A percentile compares a stretch with the other conserved stretches of the same genome.
Conservation (phyloP, 176 grass and related monocot species). For the Avena insularis region DNA sequence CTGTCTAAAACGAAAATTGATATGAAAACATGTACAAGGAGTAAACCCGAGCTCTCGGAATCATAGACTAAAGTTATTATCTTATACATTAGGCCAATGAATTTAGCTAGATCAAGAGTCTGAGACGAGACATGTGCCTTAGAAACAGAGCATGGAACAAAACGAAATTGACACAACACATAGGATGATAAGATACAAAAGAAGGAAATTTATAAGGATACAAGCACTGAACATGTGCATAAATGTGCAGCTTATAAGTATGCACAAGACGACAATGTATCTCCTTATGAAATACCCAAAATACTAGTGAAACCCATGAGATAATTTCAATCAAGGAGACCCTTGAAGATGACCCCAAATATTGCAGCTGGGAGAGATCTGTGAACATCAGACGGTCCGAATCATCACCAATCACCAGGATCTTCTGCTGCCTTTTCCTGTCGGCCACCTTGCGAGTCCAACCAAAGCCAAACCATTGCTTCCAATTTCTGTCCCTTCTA, state of each 20-base stretch:
- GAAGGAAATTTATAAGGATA: conserved; percentile 14
- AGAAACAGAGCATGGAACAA: conserved; percentile 12
- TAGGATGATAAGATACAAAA: conserved; percentile 5
- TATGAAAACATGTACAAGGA: neutral
- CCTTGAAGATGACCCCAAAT: conserved; percentile 36
- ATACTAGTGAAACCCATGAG: conserved; percentile 37
- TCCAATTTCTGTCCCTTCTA: conserved; percentile 41
- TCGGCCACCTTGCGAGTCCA: conserved; percentile 39
- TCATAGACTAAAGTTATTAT: neutral
- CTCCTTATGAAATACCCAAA: conserved; percentile 32
- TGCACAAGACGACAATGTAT: conserved; percentile 28
- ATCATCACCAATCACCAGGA: conserved; percentile 52
- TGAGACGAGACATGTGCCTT: conserved; percentile 13
- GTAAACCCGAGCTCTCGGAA: neutral
- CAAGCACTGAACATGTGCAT: neutral
- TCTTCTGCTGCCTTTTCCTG: conserved; percentile 30
- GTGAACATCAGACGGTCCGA: conserved; percentile 49
- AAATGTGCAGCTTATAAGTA: conserved; percentile 36
- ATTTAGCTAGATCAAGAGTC: neutral
- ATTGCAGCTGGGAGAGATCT: conserved; percentile 60
- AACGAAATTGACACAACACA: conserved; percentile 6
- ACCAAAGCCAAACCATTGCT: conserved; percentile 53
- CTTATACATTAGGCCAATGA: neutral
- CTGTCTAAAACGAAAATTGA: neutral
- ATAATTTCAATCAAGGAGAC: conserved; percentile 41